Conservation (phyloP, 331 rosid species). For the Quercus lobata region DNA sequence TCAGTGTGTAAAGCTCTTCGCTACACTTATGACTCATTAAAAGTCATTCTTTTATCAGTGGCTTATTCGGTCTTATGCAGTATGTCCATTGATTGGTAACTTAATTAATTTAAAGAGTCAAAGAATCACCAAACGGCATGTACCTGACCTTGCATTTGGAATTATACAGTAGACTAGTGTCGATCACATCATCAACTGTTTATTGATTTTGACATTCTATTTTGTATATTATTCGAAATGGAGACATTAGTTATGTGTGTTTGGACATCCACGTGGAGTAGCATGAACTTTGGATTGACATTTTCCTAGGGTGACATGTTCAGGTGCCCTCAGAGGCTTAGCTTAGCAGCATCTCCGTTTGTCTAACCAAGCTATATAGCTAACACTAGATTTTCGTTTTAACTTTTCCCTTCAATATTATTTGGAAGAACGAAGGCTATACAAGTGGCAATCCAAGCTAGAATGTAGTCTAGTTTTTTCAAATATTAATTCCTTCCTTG, state of each 20-base stretch:
- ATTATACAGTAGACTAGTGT: too few species aligned
- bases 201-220: neutral
- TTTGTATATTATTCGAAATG: neutral
- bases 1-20: too few species aligned
- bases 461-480: neutral
- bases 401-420: neutral
- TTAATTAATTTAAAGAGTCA: too few species aligned
- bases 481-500: neutral
- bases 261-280: neutral
- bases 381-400: neutral
- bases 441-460: neutral
- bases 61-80: too few species aligned
- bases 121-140: too few species aligned
- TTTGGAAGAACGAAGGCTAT: neutral
- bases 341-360: neutral
- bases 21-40: too few species aligned
- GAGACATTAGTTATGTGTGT: neutral
- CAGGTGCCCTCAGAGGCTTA: neutral
- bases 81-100: too few species aligned
- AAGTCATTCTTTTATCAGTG: too few species aligned
- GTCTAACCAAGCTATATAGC: neutral
- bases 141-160: too few species aligned
- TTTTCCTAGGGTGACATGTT: neutral
- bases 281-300: neutral
- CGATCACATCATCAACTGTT: too few species aligned